Base-by-base conservation (phyloP, 352 stramenopile species). In the Globisporangium carolinianum region DNA sequence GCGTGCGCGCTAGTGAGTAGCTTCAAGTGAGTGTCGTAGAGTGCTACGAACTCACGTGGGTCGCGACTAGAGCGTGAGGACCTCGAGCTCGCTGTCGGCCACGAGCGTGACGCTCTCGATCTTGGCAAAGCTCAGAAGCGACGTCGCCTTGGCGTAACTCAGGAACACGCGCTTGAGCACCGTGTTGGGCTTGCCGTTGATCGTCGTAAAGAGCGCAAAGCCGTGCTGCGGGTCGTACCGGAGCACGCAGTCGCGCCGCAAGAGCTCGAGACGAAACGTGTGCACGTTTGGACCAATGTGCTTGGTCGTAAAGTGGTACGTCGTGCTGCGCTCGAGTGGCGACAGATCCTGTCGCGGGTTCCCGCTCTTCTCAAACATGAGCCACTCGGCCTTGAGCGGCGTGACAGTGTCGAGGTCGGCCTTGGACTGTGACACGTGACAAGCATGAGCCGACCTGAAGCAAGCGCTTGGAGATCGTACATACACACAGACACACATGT, bases 301-400 rank as follows among this genome's bases (percentile, higher is more conserved):
- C 11, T 67, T 66, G 0, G 68, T 74, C 9, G 62, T 61, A 45
- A 71, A 87, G n/a, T 68, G 49, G 57, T 81, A 87, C 54, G 71
- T 84, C n/a, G 73, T 84, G 55, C 67, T 74, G 12, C 72, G 65
- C 57, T 87, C 76, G 42, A 87, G 72, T 6, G 72, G 46, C 3
- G 73, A 83, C 14, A 87, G 65, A 10, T 79, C 66, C 18, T 84
- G 67, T 0, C 73, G 66, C 9, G 76, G 76, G 55, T 87, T 87
- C 10, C 76, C 76, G 5, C 36, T 50, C 55, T 84, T 87, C 46
- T 87, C 76, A 50, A 87, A 84, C 74, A 87, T 81, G 65, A 87
- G 70, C 76, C 76, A 87, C 57, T 87, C 76, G 6, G 69, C 76
- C 35, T 75, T 71, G 7, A 86, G 62, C 5, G 76, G 76, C 5